Percentiles rank a stretch among this genome's conserved stretches.
These are phyloP conservation scores for Zanthoxylum bungeanum DNA, from an alignment of 345 rosid species.

Conservation along the genomic window DNA sequence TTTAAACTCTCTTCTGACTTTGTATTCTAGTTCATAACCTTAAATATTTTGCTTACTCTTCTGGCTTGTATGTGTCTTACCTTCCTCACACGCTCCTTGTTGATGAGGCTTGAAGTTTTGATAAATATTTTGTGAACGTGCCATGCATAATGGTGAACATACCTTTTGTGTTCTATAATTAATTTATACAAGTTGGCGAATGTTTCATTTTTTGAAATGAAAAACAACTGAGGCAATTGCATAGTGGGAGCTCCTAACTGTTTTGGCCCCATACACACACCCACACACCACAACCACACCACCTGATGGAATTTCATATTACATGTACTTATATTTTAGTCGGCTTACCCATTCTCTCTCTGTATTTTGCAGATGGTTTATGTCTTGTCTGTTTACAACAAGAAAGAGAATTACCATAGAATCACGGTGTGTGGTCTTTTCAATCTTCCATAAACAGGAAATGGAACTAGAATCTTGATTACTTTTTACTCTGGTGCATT, in stretches of 20 bases:
- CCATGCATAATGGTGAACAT: background rate
- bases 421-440: constrained; percentile 60
- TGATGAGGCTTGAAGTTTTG: background rate
- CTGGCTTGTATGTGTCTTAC: background rate
- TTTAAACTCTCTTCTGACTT: background rate
- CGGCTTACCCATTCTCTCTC: background rate
- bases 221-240: background rate
- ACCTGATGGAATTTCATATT: background rate
- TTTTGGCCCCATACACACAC: background rate
- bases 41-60: background rate
- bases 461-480: constrained; percentile 5
- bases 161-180: background rate
- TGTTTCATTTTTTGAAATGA: background rate
- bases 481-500: background rate
- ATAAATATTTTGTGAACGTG: background rate
- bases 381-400: constrained; percentile 86
- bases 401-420: constrained; percentile 86
- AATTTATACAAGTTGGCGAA: background rate
- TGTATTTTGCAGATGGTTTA: constrained; percentile 81
- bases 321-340: background rate
- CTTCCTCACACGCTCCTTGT: background rate
- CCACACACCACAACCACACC: background rate
- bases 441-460: constrained; percentile 2
- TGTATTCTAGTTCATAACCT: too few relatives aligned
- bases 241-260: background rate